Conservation (phyloP, 768 basidiomycete genomes). For the Pisolithus microcarpus region DNA sequence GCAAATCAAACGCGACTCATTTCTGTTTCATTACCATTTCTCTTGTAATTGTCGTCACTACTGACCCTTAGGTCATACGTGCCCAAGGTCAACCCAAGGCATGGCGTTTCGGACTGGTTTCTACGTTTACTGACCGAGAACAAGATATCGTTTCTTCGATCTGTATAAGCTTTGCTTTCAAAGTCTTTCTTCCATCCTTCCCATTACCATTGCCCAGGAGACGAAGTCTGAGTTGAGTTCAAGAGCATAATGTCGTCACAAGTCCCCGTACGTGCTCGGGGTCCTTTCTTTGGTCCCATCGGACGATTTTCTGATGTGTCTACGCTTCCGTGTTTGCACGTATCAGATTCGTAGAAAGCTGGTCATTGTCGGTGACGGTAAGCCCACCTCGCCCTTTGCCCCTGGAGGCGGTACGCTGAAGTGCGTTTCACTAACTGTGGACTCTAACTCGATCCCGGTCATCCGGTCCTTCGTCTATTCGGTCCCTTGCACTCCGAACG, state of each 20-base stretch:
- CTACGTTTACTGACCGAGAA: too few relatives aligned
- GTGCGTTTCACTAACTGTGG: too few relatives aligned
- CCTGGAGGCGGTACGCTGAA: background rate
- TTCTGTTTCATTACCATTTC: background rate
- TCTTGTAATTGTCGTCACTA: background rate
- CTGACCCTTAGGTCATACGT: too few relatives aligned
- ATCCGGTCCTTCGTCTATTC: background rate
- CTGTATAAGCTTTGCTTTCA: too few relatives aligned
- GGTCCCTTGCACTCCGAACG: background rate
- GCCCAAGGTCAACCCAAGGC: too few relatives aligned
- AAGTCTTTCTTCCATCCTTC: too few relatives aligned
- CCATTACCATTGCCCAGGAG: too few relatives aligned
- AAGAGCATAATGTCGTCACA: slow-evolving; percentile 39
- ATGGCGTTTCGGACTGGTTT: too few relatives aligned
- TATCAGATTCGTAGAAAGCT: slow-evolving; percentile 85
- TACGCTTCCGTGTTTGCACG: slow-evolving; percentile 1
- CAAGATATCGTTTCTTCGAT: too few relatives aligned
- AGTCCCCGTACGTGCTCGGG: slow-evolving; percentile 45
- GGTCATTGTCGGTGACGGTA: slow-evolving; percentile 95
- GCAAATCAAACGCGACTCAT: background rate
- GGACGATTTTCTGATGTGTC: background rate
- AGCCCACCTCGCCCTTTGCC: slow-evolving; percentile 24
- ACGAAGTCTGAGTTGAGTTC: background rate
- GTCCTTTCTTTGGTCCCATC: background rate
- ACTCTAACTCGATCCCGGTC: background rate